phyloP scores from a whole-genome alignment of 495 filamentous ascomycete genomes.

The Ramalina intermedia region DNA sequence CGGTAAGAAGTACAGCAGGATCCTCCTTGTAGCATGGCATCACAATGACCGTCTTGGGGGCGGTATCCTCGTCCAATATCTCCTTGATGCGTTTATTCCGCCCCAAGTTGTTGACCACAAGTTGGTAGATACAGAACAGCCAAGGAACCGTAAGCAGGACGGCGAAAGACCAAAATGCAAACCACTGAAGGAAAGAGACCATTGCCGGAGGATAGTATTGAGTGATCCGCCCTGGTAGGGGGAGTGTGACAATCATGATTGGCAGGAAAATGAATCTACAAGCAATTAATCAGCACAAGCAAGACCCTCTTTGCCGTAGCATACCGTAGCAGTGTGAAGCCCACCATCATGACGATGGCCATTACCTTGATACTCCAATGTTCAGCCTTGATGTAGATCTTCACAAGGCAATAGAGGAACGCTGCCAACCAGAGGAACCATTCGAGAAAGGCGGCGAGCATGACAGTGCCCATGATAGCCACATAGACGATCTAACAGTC shows the following conservation, averaged over 20 bases:
- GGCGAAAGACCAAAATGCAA: slow-evolving; percentile 92
- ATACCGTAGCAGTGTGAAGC: slow-evolving; percentile 66
- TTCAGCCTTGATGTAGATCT: slow-evolving; percentile 84
- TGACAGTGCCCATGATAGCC: slow-evolving; percentile 63
- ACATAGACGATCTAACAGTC: slow-evolving; percentile 60
- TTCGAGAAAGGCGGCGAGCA: slow-evolving; percentile 76
- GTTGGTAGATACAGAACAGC: slow-evolving; percentile 83
- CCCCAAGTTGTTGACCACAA: slow-evolving; percentile 75
- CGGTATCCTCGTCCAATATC: slow-evolving; percentile 67
- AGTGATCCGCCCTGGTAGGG: slow-evolving; percentile 58
- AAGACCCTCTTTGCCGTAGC: slow-evolving; percentile 5
- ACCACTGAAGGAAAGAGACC: slow-evolving; percentile 73
- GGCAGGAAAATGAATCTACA: slow-evolving; percentile 72
- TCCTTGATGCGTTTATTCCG: slow-evolving; percentile 69
- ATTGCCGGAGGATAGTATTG: slow-evolving; percentile 52
- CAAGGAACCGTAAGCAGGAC: slow-evolving; percentile 74
- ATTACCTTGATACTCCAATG: slow-evolving; percentile 66
- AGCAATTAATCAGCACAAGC: neutral
- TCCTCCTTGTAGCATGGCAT: slow-evolving; percentile 97
- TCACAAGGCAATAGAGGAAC: slow-evolving; percentile 80
- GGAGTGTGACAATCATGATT: slow-evolving; percentile 88
- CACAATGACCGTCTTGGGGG: slow-evolving; percentile 90
- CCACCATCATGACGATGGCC: slow-evolving; percentile 55
- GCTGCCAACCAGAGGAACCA: slow-evolving; percentile 91
- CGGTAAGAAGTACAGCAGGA: slow-evolving; percentile 70